Conservation (phyloP, 257 asterid species). For the Lycium ferocissimum region DNA sequence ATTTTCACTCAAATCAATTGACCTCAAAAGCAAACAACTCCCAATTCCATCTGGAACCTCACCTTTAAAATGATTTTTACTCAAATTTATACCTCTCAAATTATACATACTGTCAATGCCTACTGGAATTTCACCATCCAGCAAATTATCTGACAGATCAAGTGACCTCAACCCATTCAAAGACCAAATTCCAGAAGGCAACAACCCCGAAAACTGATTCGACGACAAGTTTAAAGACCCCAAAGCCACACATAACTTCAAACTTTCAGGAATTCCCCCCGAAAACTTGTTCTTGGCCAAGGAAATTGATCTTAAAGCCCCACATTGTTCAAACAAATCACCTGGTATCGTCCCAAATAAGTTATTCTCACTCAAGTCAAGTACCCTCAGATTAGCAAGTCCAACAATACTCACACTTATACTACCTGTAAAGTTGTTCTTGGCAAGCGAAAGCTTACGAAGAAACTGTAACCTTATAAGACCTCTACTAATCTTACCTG, state of each 20-base stretch:
- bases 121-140: slow-evolving; percentile 74
- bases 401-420: slow-evolving; percentile 68
- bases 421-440: slow-evolving; percentile 78
- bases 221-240: slow-evolving; percentile 73
- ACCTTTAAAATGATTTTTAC: slow-evolving; percentile 63
- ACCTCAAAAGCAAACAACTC: slow-evolving; percentile 62
- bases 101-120: slow-evolving; percentile 59
- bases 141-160: slow-evolving; percentile 77
- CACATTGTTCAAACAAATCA: slow-evolving; percentile 87
- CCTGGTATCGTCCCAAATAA: slow-evolving; percentile 61
- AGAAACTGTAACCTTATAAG: slow-evolving; percentile 79
- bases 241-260: slow-evolving; percentile 69
- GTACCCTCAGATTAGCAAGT: slow-evolving; percentile 64
- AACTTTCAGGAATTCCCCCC: slow-evolving; percentile 76
- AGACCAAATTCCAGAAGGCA: slow-evolving; percentile 74
- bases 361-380: slow-evolving; percentile 82
- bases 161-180: slow-evolving; percentile 69
- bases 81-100: slow-evolving; percentile 65
- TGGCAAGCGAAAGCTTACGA: slow-evolving; percentile 70
- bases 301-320: slow-evolving; percentile 73
- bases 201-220: slow-evolving; percentile 75
- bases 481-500: slow-evolving; percentile 89
- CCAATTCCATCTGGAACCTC: slow-evolving; percentile 76
- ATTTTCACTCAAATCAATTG: slow-evolving; percentile 73
- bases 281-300: slow-evolving; percentile 71